Evolutionary conservation across 1,284 basidiomycete species (phyloP), one percentile per base, ranked within the genome.

Genomic region (Prillingera fragicola): DNA sequence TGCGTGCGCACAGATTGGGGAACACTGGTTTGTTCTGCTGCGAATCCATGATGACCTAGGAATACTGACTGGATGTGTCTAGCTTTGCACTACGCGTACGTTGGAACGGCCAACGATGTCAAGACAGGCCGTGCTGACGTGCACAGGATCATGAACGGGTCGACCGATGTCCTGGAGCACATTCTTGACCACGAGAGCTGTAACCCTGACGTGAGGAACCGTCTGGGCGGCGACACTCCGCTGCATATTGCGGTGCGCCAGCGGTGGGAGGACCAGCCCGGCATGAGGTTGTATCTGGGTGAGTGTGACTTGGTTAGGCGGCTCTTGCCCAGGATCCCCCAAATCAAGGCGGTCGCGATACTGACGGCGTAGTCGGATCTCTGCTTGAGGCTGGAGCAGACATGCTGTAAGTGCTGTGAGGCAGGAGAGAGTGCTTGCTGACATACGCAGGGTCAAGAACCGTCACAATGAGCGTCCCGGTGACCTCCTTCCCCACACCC

Each of bases 81-180:
- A 87, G 86, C 85, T 22, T 73, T 89, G 5, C 86, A 88, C 63
- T 82, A 83, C 67, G 85, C 85, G 85, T 88, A 62, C 71, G 84
- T 70, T 21, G 26, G 37, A 13, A 19, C 24, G 19, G 14, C 8
- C n/a, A 15, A 10, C 33, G 34, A 24, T 17, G n/a, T 24, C 15
- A 25, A 17, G 14, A n/a, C 22, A 14, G 14, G 22, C 24, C 4
- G n/a, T 14, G 15, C 41, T 44, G 23, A 43, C 27, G 5, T 23
- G n/a, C 8, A 8, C 46, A 70, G 69, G 5, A 52, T 70, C 21
- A 51, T 54, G 15, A 49, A 80, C 46, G 81, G 79, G 32, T 81
- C 80, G 22, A 77, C 77, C 1, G 75, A 77, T 22, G 80, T 84
- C 28, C 75, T 88, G 5, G 84, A 88, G 54, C 76, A 83, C 50